Percentiles rank a stretch among this genome's conserved stretches.
Conservation (phyloP, 106 monocot genomes). For the Phalaenopsis aphrodite region DNA sequence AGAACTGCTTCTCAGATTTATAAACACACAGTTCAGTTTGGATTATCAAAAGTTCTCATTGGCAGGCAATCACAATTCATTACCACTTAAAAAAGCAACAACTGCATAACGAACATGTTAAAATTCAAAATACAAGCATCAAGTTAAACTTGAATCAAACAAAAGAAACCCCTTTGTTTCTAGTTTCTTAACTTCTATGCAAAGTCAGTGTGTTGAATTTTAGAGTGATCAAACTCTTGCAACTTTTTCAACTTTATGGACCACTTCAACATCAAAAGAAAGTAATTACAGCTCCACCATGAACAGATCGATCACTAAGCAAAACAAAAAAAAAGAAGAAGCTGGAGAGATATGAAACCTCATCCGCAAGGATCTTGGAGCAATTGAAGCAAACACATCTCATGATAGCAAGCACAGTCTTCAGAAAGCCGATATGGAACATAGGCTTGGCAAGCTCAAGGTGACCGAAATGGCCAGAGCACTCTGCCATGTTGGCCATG, state of each 20-base stretch:
- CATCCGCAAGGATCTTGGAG: constrained; percentile 91
- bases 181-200: neutral
- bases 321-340: neutral
- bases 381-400: constrained; percentile 98
- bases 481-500: constrained; percentile 95
- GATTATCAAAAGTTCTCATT: neutral
- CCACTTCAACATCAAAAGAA: neutral
- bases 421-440: constrained; percentile 94
- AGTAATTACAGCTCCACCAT: neutral
- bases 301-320: neutral
- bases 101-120: neutral
- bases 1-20: neutral
- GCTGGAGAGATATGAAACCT: constrained; percentile 31
- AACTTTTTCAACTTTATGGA: neutral
- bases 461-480: constrained; percentile 95
- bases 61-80: neutral
- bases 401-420: constrained; percentile 98
- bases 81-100: neutral
- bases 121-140: neutral
- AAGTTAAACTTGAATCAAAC: neutral
- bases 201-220: neutral
- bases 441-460: constrained; percentile 99
- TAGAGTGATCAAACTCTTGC: neutral
- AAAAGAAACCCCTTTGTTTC: neutral
- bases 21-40: neutral